Conservation (phyloP, 1,284 basidiomycete genomes). For the Melampsora occidentalis region DNA sequence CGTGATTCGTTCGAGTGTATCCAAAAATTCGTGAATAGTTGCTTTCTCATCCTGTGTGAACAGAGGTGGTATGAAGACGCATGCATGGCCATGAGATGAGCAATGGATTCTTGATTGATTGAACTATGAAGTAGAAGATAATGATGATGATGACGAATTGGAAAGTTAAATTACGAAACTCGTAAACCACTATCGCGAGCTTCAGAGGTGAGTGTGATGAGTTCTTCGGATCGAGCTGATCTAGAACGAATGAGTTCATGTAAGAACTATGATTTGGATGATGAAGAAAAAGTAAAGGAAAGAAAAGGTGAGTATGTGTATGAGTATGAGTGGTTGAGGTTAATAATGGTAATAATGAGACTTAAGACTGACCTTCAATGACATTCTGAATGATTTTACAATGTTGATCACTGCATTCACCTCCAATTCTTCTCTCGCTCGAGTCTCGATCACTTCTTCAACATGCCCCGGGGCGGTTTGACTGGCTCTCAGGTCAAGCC, state of each 20-base stretch:
- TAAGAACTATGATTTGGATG: slow-evolving; percentile 13
- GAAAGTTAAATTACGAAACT: slow-evolving; percentile 3
- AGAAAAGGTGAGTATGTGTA: not conserved
- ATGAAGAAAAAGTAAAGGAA: not conserved
- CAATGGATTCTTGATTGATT: not conserved
- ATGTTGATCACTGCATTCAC: no score
- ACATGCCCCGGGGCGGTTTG: no score
- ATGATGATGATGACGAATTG: not conserved
- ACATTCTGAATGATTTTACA: not conserved
- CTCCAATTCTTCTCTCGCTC: no score
- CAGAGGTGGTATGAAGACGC: not conserved
- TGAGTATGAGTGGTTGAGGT: no score
- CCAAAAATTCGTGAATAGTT: slow-evolving; percentile 82
- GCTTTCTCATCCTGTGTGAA: slow-evolving; percentile 62
- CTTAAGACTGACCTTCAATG: not conserved
- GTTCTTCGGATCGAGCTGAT: slow-evolving; percentile 14
- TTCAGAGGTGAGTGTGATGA: slow-evolving; percentile 25
- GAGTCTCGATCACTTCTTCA: no score
- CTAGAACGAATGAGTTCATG: slow-evolving; percentile 28
- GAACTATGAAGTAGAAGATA: not conserved
- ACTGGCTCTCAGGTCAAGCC: no score
- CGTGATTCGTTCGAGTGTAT: slow-evolving; percentile 80
- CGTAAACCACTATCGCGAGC: slow-evolving; percentile 34
- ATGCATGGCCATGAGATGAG: not conserved
- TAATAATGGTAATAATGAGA: not conserved